phyloP scores from a whole-genome alignment of 2,329 filamentous ascomycete species.

The Venturia nashicola region DNA sequence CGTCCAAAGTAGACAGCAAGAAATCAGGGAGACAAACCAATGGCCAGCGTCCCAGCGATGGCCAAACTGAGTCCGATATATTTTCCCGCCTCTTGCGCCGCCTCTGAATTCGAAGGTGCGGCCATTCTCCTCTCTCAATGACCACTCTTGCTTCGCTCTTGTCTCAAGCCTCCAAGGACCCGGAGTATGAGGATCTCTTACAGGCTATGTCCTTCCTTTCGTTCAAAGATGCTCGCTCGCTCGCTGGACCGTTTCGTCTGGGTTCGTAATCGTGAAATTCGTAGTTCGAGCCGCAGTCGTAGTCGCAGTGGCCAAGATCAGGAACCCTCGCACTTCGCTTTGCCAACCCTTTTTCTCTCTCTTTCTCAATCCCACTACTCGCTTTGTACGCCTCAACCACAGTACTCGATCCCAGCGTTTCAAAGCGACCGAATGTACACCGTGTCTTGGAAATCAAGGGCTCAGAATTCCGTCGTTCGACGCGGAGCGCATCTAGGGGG shows the following conservation, averaged over 20 bases:
- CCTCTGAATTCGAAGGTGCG: slow-evolving; percentile 15
- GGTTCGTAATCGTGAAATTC: background rate
- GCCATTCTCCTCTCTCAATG: background rate
- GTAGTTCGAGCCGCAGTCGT: background rate
- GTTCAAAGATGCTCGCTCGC: too few relatives aligned
- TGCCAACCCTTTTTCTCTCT: background rate
- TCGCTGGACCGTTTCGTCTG: background rate
- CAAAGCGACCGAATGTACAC: background rate
- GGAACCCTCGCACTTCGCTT: background rate
- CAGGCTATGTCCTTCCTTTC: background rate
- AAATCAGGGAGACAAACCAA: slow-evolving; percentile 18
- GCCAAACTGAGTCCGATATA: slow-evolving; percentile 28
- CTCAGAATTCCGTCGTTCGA: too few relatives aligned
- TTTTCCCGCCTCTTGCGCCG: slow-evolving; percentile 23
- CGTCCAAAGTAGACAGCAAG: background rate
- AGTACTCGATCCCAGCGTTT: background rate
- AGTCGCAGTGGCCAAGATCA: background rate
- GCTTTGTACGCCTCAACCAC: background rate
- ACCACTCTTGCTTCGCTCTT: background rate
- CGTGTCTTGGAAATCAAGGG: background rate
- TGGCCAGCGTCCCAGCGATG: slow-evolving; percentile 27
- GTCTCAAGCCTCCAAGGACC: background rate
- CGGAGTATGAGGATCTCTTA: too few relatives aligned
- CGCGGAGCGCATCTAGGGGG: background rate
- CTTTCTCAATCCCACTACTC: background rate